Base-by-base conservation (phyloP, 108 stramenopile species). In the Skeletonema tropicum region DNA sequence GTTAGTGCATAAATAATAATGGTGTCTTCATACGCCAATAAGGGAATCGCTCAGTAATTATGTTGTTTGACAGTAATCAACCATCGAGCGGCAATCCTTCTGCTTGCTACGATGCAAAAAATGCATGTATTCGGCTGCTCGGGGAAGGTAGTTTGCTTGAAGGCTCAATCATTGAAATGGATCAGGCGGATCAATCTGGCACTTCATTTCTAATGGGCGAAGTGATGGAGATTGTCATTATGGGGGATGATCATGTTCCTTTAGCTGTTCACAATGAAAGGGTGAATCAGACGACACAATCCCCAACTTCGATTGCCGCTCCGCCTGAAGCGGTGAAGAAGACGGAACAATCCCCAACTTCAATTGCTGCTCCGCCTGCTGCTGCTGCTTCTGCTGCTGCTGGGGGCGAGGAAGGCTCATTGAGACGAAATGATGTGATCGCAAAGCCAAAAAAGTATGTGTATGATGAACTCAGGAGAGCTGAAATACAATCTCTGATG, bases 161-260 rank as follows among this genome's bases (percentile, higher is more conserved):
- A 57, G 72, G 72, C 29, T 49, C 72, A 7, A 64, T 73, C 13
- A 61, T 49, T 7, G 72, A 73, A 64, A 64, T 73, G 29, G 60
- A 73, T 6, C 36, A 58, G 60, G 13, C 70, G 60, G 36, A 35
- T 17, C 42, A 45, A 39, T 25, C 60, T 21, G 72, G 63, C 10
- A 63, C 62, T 29, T 29, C 26, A 6, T 35, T 73, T 13, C 60
- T 73, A 3, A n/a, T 62, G 30, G 72, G 63, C 10, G 72, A 73
- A 73, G 63, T 73, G 1, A 31, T 73, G 42, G 72, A 73, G n/a
- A 73, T 73, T 64, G 60, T 71, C 5, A 64, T 62, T 48, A 73
- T 73, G 72, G 60, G 60, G 31, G 71, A 73, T 21, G 52, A 7
- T 25, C 58, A 59, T 57, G 14, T 29, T 9, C 69, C 69, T n/a